These are phyloP conservation scores for Amanita pseudoporphyria DNA, from an alignment of 768 basidiomycete genomes.

Conservation along the genomic window DNA sequence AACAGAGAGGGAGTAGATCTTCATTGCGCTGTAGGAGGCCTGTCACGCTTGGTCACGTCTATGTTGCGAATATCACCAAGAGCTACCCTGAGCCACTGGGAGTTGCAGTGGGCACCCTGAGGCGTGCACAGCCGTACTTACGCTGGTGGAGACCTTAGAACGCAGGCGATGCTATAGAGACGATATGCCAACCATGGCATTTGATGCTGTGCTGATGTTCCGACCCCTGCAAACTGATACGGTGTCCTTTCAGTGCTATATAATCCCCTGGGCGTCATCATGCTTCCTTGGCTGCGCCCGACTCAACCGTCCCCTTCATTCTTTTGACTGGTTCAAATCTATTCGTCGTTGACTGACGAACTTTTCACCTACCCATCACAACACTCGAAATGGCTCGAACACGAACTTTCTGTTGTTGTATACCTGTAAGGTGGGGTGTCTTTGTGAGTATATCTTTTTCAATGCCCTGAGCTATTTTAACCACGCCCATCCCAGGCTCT, in stretches of 20 bases:
- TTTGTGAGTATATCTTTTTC: constrained; percentile 30
- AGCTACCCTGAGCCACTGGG: too few relatives aligned
- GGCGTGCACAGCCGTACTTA: too few relatives aligned
- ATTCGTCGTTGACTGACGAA: constrained; percentile 4
- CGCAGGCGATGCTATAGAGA: too few relatives aligned
- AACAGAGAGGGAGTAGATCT: constrained; percentile 77
- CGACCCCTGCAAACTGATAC: not conserved
- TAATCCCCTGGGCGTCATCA: not conserved
- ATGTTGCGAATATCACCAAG: too few relatives aligned
- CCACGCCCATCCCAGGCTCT: constrained; percentile 11
- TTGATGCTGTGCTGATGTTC: not conserved
- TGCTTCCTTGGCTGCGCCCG: not conserved
- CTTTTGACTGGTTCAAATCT: constrained; percentile 4
- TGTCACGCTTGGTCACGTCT: too few relatives aligned
- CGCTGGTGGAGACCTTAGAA: too few relatives aligned
- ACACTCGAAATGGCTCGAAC: constrained; percentile 26
- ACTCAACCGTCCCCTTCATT: not conserved
- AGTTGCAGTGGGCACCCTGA: too few relatives aligned
- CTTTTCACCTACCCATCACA: not conserved
- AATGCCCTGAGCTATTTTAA: not conserved
- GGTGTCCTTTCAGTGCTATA: not conserved
- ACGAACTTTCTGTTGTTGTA: constrained; percentile 54
- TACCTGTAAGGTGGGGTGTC: constrained; percentile 56
- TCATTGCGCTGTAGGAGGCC: constrained; percentile 41
- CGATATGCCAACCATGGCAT: not conserved